phyloP scores from a whole-genome alignment of 1,284 basidiomycete species.

The Malassezia nana region DNA sequence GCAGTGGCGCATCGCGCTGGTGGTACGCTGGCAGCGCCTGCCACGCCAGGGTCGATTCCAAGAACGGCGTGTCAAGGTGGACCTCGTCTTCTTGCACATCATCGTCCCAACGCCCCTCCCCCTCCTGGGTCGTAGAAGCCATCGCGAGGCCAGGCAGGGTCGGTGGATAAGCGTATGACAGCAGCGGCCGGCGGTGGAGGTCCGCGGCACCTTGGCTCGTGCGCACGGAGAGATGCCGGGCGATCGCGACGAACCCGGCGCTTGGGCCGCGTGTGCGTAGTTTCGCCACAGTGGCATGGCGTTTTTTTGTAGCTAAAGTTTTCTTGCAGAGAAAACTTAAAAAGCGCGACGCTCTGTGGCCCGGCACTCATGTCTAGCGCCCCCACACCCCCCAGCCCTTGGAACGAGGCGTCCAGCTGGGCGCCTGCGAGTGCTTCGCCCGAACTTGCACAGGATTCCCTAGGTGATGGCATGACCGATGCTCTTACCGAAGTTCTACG shows the following conservation, averaged over 20 bases:
- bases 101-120: neutral
- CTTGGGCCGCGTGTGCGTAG: neutral
- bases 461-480: neutral
- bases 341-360: no score
- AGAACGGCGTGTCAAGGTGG: constrained; percentile 12
- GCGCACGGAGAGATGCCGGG: neutral
- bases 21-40: constrained; percentile 8
- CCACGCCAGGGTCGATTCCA: constrained; percentile 8
- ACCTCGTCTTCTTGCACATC: constrained; percentile 8
- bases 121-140: neutral
- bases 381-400: no score
- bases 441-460: neutral
- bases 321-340: neutral
- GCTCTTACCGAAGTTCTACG: neutral
- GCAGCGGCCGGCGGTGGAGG: neutral
- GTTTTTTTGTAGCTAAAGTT: neutral
- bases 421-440: no score
- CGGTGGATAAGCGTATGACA: neutral
- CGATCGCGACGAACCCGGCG: neutral
- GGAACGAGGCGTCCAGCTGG: no score
- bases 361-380: no score
- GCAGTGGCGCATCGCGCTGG: constrained; percentile 1
- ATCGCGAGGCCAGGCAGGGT: no score
- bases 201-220: neutral
- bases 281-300: neutral